Conservation (phyloP, 2,329 filamentous ascomycete genomes). For the Thermochaetoides dissita region DNA sequence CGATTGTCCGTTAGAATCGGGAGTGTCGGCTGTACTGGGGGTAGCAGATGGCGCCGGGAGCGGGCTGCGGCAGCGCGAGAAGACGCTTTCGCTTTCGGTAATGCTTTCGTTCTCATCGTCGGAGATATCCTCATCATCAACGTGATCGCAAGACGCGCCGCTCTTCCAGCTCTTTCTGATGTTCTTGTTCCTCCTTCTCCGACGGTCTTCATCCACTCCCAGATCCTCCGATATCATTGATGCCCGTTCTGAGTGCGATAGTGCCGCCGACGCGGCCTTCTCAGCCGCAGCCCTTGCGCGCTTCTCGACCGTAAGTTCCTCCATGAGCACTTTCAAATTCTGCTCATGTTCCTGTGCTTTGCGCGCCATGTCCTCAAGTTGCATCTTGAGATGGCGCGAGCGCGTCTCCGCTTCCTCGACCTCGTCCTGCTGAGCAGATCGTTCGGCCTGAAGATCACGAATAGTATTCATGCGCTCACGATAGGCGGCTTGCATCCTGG, state of each 20-base stretch:
- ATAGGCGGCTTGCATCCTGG: constrained; percentile 45
- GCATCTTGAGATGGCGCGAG: constrained; percentile 39
- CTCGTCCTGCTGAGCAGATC: constrained; percentile 40
- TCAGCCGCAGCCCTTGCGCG: constrained; percentile 28
- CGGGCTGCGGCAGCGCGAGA: constrained; percentile 46
- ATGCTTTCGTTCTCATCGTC: constrained; percentile 30
- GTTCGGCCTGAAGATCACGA: constrained; percentile 37
- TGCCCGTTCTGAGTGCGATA: constrained; percentile 11
- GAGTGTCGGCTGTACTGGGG: neutral
- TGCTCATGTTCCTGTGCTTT: constrained; percentile 40
- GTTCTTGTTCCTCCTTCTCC: constrained; percentile 17
- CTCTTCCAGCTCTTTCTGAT: constrained; percentile 21
- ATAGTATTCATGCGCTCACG: constrained; percentile 36
- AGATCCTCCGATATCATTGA: constrained; percentile 38
- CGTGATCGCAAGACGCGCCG: constrained; percentile 30
- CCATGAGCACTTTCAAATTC: constrained; percentile 29
- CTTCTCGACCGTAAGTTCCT: constrained; percentile 37
- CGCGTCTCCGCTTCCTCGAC: constrained; percentile 40
- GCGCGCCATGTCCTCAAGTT: constrained; percentile 45
- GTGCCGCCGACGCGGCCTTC: constrained; percentile 9
- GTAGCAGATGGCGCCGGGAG: neutral
- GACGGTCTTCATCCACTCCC: constrained; percentile 37
- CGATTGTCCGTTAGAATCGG: no score
- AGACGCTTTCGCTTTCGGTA: constrained; percentile 38
- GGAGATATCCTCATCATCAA: constrained; percentile 31